phyloP scores from a whole-genome alignment of 352 stramenopile genomes.

The Pythium folliculosum region DNA sequence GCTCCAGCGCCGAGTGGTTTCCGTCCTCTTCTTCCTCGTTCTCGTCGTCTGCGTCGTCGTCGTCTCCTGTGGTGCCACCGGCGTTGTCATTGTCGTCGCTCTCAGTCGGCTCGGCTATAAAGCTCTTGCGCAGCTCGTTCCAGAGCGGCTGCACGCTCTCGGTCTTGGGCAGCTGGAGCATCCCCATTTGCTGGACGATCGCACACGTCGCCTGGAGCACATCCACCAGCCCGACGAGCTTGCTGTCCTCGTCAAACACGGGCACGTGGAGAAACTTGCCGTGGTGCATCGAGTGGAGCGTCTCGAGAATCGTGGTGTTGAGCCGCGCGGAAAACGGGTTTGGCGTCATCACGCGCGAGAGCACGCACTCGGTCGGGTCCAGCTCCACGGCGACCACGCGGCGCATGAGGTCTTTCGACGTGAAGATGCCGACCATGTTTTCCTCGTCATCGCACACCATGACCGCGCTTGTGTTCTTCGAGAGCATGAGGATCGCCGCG shows the following conservation, averaged over 20 bases:
- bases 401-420: constrained; percentile 97
- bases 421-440: constrained; percentile 95
- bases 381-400: constrained; percentile 91
- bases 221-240: constrained; percentile 94
- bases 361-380: constrained; percentile 72
- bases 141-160: constrained; percentile 74
- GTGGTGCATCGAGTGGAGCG: constrained; percentile 97
- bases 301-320: constrained; percentile 95
- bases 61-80: constrained; percentile 39
- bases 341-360: constrained; percentile 94
- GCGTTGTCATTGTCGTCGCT: background rate
- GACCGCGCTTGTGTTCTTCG: constrained; percentile 82
- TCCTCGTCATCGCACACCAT: constrained; percentile 89
- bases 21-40: constrained; percentile 31
- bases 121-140: constrained; percentile 72
- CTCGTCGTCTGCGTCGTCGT: constrained; percentile 40
- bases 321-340: constrained; percentile 93
- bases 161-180: constrained; percentile 65
- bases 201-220: constrained; percentile 94
- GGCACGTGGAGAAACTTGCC: constrained; percentile 96
- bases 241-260: constrained; percentile 90
- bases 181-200: constrained; percentile 84
- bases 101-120: constrained; percentile 27
- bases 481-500: constrained; percentile 78
- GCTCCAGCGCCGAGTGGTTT: background rate